A percentile compares a stretch with the other conserved stretches of the same genome.
Evolutionary conservation across 2,329 filamentous ascomycete species (phyloP).

Genomic region (Aspergillus bombycis): DNA sequence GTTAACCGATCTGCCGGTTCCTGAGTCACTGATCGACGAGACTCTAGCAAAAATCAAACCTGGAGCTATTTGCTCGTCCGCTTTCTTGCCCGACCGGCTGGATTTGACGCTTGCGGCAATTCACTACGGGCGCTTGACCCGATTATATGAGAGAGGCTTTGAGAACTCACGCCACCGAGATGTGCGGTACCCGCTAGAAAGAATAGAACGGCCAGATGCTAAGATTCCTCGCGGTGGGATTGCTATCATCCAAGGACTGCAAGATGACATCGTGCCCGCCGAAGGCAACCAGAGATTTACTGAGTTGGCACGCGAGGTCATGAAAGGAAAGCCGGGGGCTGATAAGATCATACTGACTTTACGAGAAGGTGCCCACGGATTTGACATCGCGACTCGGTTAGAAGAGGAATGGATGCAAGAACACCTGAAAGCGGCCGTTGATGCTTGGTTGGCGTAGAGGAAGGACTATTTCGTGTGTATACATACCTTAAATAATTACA

Average conservation of each 20-base stretch:
- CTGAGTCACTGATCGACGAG: constrained; percentile 19
- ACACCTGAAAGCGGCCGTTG: constrained; percentile 25
- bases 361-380: constrained; percentile 40
- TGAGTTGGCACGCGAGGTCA: constrained; percentile 21
- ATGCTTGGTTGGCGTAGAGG: constrained; percentile 29
- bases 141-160: constrained; percentile 24
- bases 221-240: constrained; percentile 34
- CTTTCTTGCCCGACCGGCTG: constrained; percentile 12
- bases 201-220: constrained; percentile 28
- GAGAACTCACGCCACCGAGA: constrained; percentile 14
- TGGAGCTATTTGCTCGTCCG: constrained; percentile 13
- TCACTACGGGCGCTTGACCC: constrained; percentile 17
- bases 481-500: too few species aligned
- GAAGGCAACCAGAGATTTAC: constrained; percentile 33
- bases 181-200: constrained; percentile 31
- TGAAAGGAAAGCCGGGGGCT: constrained; percentile 25
- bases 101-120: constrained; percentile 23
- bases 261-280: constrained; percentile 38
- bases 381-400: constrained; percentile 29
- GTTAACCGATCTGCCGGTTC: not conserved
- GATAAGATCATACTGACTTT: constrained; percentile 31
- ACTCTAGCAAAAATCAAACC: constrained; percentile 3
- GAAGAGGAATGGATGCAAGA: constrained; percentile 36
- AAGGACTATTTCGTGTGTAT: not conserved
- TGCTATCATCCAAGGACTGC: constrained; percentile 37